Conservation (phyloP, 805 yeast genomes). For the Saccharomycopsis fermentans region DNA sequence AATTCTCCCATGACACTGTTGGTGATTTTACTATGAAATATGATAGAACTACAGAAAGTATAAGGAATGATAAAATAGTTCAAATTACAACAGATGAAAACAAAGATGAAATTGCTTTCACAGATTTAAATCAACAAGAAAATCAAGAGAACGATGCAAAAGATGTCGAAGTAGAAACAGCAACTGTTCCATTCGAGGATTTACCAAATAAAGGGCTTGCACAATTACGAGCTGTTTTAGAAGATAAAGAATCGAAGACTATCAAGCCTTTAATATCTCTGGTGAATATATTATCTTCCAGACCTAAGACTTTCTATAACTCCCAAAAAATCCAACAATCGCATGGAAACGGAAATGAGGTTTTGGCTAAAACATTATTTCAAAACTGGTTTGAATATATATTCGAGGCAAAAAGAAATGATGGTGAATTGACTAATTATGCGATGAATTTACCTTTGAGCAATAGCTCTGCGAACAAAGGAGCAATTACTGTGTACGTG, state of each 20-base stretch:
- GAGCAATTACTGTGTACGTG: slow-evolving; percentile 36
- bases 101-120: neutral
- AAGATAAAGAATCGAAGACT: neutral
- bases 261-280: neutral
- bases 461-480: slow-evolving; percentile 25
- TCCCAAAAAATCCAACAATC: slow-evolving; percentile 19
- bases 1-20: neutral
- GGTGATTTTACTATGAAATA: neutral
- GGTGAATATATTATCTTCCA: slow-evolving; percentile 14
- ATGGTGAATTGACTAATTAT: slow-evolving; percentile 29
- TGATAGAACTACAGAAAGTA: slow-evolving; percentile 13
- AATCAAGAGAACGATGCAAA: slow-evolving; percentile 5
- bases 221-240: neutral
- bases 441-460: slow-evolving; percentile 35
- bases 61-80: slow-evolving; percentile 9
- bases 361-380: slow-evolving; percentile 19
- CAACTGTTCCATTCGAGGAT: neutral
- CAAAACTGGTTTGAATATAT: slow-evolving; percentile 30
- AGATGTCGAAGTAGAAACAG: neutral
- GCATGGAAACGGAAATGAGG: slow-evolving; percentile 20
- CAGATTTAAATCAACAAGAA: neutral
- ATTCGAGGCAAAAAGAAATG: slow-evolving; percentile 26
- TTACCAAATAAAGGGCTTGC: neutral
- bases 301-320: slow-evolving; percentile 9
- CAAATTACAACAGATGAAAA: neutral